Evolutionary conservation across 331 rosid genomes (phyloP), one percentile per base, ranked within the genome.

Genomic region (Prunus yedoensis): DNA sequence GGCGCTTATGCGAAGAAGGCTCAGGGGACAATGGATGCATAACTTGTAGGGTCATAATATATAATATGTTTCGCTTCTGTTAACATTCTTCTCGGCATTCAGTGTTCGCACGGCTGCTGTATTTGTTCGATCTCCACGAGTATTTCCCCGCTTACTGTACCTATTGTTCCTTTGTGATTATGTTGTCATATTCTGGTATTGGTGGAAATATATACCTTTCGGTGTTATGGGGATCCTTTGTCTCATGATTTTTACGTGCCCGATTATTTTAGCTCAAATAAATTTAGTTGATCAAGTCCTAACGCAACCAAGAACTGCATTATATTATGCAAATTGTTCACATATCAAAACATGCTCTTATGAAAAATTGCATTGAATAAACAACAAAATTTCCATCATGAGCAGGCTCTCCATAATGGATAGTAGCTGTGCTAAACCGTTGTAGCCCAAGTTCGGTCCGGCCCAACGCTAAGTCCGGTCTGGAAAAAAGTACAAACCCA

Each of bases 21-120:
- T 65, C 74, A 83, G 82, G 85, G 79, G 17, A 65, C 27, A 30
- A 47, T 67, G 20, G 68, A 25, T 27, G 58, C 47, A 27, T 58
- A 58, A 72, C 66, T 57, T 13, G 11, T 43, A 38, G 46, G 45
- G 38, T 60, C 65, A 60, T 16, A 13, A 5, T 60, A 25, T 25
- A 60, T 16, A 13, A 5, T 60, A 27, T 27, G 25, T 0, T 60
- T 60, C 10, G 45, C 43, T 61, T 1, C 12, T 14, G 5, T 54
- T 54, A 35, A 32, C 20, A 8, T 53, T 54, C 35, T 20, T 16
- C 21, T 13, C 10, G 10, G 35, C 18, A 14, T 70, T 61, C 43
- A 61, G 30, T 30, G 46, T 61, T 61, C 16, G 21, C 27, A 5
- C 23, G 3, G 68, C 68, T 64, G 68, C 68, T 9, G 68, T 10